Percentiles rank a stretch among this genome's conserved stretches.
These are phyloP conservation scores for Anaeramoeba ignava DNA, from an alignment of 78 protist genomes.

Conservation along the genomic window DNA sequence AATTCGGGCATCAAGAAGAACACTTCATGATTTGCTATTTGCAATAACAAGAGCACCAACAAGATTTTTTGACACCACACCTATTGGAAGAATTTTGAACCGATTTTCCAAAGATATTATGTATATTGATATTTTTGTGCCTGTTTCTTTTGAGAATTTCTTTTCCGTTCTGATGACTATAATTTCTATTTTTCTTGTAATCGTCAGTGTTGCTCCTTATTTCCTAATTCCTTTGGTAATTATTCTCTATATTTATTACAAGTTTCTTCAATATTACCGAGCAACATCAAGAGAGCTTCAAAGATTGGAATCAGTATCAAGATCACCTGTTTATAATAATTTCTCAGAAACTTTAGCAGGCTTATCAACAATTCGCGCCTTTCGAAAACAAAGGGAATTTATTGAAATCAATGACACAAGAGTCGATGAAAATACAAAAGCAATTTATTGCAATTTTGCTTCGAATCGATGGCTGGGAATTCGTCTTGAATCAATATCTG, in stretches of 20 bases:
- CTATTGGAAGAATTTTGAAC: conserved; percentile 83
- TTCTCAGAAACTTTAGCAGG: conserved; percentile 44
- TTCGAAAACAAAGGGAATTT: too few species aligned
- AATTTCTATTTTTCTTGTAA: background rate
- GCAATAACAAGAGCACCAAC: conserved; percentile 13
- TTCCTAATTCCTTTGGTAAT: background rate
- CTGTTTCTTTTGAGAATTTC: too few species aligned
- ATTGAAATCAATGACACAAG: too few species aligned
- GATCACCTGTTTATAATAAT: conserved; percentile 6
- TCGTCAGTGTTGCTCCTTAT: conserved; percentile 1
- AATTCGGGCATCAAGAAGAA: conserved; percentile 25
- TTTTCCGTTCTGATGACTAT: too few species aligned
- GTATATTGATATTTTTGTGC: background rate
- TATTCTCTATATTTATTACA: background rate
- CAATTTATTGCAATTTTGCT: too few species aligned
- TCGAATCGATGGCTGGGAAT: conserved; percentile 16
- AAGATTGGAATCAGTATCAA: too few species aligned
- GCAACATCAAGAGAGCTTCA: conserved; percentile 13
- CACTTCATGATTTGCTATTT: conserved; percentile 20
- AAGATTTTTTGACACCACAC: background rate
- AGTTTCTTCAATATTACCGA: too few species aligned
- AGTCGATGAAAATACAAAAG: too few species aligned
- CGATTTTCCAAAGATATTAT: conserved; percentile 60
- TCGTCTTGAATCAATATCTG: conserved; percentile 9
- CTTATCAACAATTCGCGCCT: conserved; percentile 3